phyloP scores from a whole-genome alignment of 179 eudicot genomes.

The Actinidia chinensis region DNA sequence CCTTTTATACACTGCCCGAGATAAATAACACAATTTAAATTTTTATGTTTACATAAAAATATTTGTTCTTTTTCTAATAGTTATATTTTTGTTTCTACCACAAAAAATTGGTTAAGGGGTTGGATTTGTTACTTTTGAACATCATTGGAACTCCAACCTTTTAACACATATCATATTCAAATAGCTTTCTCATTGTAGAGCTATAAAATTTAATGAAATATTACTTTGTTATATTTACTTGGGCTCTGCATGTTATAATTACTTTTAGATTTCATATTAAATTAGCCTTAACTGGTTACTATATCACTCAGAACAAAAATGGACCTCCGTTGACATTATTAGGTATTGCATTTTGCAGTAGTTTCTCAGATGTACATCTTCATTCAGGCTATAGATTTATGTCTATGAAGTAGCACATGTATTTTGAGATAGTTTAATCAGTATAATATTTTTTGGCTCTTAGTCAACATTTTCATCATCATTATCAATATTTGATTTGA shows the following conservation, averaged over 20 bases:
- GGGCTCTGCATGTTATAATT: neutral
- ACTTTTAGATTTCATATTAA: neutral
- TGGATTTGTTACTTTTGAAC: neutral
- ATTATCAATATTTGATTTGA: no score
- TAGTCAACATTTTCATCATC: no score
- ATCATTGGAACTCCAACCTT: neutral
- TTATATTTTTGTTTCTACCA: no score
- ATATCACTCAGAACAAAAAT: no score
- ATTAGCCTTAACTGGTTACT: neutral
- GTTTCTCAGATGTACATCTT: neutral
- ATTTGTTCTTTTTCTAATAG: constrained; percentile 9
- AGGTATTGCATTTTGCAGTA: neutral
- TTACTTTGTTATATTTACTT: neutral
- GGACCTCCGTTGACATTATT: no score
- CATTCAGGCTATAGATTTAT: neutral
- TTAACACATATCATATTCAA: neutral
- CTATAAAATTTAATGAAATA: neutral
- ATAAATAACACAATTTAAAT: neutral
- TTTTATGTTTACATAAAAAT: neutral
- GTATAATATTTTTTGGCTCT: neutral
- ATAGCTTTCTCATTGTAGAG: neutral
- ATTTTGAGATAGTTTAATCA: neutral
- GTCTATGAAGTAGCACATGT: neutral
- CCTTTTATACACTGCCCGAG: no score
- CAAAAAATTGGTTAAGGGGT: neutral